Evolutionary conservation across 768 basidiomycete species (phyloP), one percentile per base, ranked within the genome.

Genomic region (Mycena latifolia): DNA sequence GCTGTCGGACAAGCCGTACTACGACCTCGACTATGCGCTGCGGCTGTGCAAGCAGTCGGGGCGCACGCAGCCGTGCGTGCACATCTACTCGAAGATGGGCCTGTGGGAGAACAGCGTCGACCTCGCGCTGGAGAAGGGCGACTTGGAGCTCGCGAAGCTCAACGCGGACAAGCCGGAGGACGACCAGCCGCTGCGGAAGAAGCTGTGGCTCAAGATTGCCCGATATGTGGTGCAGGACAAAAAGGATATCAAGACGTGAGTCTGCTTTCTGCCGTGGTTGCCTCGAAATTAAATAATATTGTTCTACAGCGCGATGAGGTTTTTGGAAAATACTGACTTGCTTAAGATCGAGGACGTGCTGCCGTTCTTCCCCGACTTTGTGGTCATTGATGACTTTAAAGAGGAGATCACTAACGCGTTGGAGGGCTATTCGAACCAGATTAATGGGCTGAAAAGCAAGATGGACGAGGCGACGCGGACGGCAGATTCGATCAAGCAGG

Each of bases 341-440:
- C 88, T 99, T 75, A 98, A 98, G 79, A 97, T 99, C 69, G 98
- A 99, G 75, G 98, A 99, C 74, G 98, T 99, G 66, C 81, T 99
- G 20, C 98, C 98, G 7, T 99, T 99, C 89, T 99, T 99, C 89
- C 97, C 98, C 2, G 97, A 99, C 79, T 99, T 99, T 75, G 95
- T 97, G 15, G 94, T 98, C 64, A 98, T 99, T 70, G 98, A 99
- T 75, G 98, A 99, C 76, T 99, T 99, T 86, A 99, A 99, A 77
- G 94, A 97, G 72, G 97, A 99, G 79, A 99, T 99, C 69, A 97
- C 96, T 54, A 91, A 91, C 65, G 98, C 98, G 0, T 81, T 99
- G 69, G 97, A 99, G 75, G 93, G 93, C 2, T 99, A 98, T 75
- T 94, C 94, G 45, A 86, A 90, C 20, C 93, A 95, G 71, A 99